phyloP scores from a whole-genome alignment of 148 eudicot genomes.

The Cornus kousa region DNA sequence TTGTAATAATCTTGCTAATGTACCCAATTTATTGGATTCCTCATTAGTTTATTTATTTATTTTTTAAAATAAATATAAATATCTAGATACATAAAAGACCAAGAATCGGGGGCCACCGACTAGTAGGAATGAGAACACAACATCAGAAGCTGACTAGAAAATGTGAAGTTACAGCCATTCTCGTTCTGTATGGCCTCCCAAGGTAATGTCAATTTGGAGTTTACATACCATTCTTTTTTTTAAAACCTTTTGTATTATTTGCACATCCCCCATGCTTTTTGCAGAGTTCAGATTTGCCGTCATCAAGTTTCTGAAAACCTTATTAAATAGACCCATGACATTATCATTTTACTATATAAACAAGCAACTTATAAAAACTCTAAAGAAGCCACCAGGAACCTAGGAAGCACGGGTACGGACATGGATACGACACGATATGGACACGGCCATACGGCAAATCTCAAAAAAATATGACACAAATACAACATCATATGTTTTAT shows the following conservation, averaged over 20 bases:
- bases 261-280: neutral
- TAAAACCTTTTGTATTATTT: too few species aligned
- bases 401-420: neutral
- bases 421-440: too few species aligned
- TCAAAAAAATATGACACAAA: too few species aligned
- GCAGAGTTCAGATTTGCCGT: neutral
- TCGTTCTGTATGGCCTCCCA: constrained; percentile 92
- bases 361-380: too few species aligned
- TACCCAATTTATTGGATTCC: neutral
- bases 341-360: too few species aligned
- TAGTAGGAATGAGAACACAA: constrained; percentile 91
- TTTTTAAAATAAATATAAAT: constrained; percentile 5
- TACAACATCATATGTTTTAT: too few species aligned
- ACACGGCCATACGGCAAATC: too few species aligned
- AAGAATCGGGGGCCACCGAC: constrained; percentile 70
- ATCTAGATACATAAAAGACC: constrained; percentile 78
- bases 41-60: neutral
- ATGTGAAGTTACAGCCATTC: constrained; percentile 99
- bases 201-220: constrained; percentile 44
- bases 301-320: neutral
- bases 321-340: neutral
- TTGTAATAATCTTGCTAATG: neutral
- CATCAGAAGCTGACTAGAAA: constrained; percentile 75
- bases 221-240: neutral
- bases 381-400: neutral